A percentile compares a stretch with the other conserved stretches of the same genome.
These are phyloP conservation scores for Samsoniella hepiali DNA, from an alignment of 2,329 filamentous ascomycete species.

Conservation along the genomic window DNA sequence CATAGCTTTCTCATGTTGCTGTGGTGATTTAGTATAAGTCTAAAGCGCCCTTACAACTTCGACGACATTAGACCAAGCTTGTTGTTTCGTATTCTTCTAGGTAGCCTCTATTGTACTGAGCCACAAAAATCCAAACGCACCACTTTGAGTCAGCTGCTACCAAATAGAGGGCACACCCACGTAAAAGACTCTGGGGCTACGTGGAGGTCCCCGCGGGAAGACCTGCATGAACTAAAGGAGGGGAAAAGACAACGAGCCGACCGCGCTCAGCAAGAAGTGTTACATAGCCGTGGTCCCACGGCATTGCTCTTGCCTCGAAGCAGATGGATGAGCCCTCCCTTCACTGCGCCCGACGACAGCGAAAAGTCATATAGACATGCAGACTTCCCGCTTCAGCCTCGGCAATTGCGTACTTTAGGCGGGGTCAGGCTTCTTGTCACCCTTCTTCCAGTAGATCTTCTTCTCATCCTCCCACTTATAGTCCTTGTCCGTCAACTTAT, in stretches of 20 bases:
- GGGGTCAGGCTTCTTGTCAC: not conserved
- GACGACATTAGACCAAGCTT: not conserved
- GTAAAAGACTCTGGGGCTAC: not conserved
- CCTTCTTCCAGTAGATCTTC: conserved; percentile 3
- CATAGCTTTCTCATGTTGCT: too few species aligned
- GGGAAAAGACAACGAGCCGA: not conserved
- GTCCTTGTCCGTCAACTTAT: not conserved
- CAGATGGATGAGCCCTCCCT: not conserved
- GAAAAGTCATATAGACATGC: not conserved
- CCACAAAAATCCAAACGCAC: not conserved
- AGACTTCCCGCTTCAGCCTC: not conserved
- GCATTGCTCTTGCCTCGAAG: not conserved
- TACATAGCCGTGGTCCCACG: not conserved
- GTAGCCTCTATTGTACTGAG: not conserved
- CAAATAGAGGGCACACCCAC: not conserved
- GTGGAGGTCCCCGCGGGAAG: not conserved
- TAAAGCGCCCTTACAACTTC: not conserved
- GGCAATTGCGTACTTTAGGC: not conserved
- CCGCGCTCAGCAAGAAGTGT: not conserved
- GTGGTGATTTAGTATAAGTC: too few species aligned
- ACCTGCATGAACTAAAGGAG: not conserved
- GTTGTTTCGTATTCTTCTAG: not conserved
- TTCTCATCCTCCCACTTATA: not conserved
- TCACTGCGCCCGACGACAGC: not conserved
- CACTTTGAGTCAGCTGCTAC: not conserved